phyloP scores from a whole-genome alignment of 139 green algal genomes.

The Desmodesmus armatus region DNA sequence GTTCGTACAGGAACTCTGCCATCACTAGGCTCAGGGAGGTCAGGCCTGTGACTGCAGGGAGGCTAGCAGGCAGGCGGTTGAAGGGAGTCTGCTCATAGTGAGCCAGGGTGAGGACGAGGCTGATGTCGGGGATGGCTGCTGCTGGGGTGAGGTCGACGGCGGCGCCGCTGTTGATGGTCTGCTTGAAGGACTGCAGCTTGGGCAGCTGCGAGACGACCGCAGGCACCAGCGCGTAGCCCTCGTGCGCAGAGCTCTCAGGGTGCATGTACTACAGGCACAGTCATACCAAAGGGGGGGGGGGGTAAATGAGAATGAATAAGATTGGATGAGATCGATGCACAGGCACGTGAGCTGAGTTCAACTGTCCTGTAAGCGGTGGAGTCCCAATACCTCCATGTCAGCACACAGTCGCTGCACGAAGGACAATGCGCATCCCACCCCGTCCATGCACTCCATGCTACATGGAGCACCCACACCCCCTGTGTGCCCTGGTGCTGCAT shows the following conservation, averaged over 20 bases:
- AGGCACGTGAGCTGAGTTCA: too few species aligned
- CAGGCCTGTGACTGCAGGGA: slow-evolving; percentile 4
- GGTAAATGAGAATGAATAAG: too few species aligned
- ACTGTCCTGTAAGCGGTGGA: too few species aligned
- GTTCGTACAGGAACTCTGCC: slow-evolving; percentile 36
- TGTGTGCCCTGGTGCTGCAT: too few species aligned
- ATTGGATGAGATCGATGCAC: too few species aligned
- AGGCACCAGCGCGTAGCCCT: slow-evolving; percentile 21
- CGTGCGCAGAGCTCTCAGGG: slow-evolving; percentile 19
- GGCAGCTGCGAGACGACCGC: slow-evolving; percentile 8
- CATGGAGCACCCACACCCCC: too few species aligned
- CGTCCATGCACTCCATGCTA: neutral
- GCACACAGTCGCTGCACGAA: too few species aligned
- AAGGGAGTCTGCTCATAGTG: slow-evolving; percentile 35
- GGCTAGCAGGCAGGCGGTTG: slow-evolving; percentile 19
- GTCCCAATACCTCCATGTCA: too few species aligned
- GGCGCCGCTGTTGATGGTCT: slow-evolving; percentile 15
- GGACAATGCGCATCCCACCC: too few species aligned
- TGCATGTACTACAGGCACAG: too few species aligned
- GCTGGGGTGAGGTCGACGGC: slow-evolving; percentile 9
- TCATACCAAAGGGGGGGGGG: too few species aligned
- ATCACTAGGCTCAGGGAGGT: slow-evolving; percentile 17
- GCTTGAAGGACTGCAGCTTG: neutral
- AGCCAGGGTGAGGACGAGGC: slow-evolving; percentile 27
- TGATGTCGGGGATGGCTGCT: slow-evolving; percentile 17